Evolutionary conservation across 2,329 filamentous ascomycete genomes (phyloP).

Genomic region (Immersiporthe knoxdaviesiana): DNA sequence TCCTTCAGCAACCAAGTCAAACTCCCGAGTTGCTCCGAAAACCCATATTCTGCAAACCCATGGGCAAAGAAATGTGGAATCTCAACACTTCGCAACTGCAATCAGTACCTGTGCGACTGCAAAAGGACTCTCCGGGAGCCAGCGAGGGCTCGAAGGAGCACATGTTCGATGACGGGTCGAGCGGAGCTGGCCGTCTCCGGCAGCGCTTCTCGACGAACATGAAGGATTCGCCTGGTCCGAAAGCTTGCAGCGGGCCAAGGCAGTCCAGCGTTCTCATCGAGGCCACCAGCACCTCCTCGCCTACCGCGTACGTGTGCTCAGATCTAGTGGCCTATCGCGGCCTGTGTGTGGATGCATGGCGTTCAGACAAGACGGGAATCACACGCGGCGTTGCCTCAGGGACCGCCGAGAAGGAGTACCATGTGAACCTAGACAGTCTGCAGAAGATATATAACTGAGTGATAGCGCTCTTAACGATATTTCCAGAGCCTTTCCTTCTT

Average conservation of each 20-base stretch:
- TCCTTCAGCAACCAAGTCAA: no score
- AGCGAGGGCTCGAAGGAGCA: not conserved
- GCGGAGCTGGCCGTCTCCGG: not conserved
- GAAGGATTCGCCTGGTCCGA: not conserved
- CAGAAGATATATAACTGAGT: not conserved
- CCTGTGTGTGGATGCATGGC: no score
- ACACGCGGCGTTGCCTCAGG: not conserved
- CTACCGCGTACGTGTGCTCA: not conserved
- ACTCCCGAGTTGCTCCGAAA: no score
- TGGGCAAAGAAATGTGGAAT: not conserved
- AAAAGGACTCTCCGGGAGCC: not conserved
- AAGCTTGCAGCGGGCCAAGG: not conserved
- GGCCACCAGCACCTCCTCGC: not conserved
- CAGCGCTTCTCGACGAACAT: not conserved
- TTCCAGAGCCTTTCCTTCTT: not conserved
- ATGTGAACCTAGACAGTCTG: not conserved
- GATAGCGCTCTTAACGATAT: not conserved
- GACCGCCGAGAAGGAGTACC: not conserved
- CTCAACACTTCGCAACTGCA: not conserved
- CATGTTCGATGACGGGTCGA: not conserved
- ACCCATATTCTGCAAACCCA: no score
- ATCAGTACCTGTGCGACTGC: not conserved
- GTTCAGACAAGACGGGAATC: no score
- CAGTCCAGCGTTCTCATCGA: not conserved
- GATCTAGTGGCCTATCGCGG: not conserved